These are phyloP conservation scores for Fraxinus paxiana DNA, from an alignment of 305 asterid species.

Conservation along the genomic window DNA sequence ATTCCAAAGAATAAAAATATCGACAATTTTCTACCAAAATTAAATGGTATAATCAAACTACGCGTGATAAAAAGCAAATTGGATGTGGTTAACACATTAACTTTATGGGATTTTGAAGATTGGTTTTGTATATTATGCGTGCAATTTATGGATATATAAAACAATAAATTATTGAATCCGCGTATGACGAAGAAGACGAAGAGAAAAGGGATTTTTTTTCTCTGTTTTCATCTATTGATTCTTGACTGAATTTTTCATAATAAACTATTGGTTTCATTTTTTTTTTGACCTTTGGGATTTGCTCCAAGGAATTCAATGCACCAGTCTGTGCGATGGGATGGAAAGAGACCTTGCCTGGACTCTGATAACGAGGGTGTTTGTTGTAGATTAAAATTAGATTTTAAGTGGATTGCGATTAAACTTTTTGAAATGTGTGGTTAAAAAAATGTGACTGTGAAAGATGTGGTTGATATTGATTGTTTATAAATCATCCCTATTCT, in stretches of 20 bases:
- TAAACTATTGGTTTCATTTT: background rate
- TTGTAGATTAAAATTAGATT: too few relatives aligned
- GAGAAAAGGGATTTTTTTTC: slow-evolving; percentile 3
- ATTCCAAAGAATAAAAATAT: background rate
- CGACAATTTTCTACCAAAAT: slow-evolving; percentile 4
- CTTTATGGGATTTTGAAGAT: background rate
- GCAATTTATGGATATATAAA: background rate
- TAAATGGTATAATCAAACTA: slow-evolving; percentile 5
- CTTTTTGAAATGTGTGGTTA: too few relatives aligned
- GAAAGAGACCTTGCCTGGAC: slow-evolving; percentile 39
- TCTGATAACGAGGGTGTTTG: background rate
- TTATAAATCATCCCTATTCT: background rate
- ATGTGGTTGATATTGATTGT: too few relatives aligned
- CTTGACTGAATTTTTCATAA: slow-evolving; percentile 39
- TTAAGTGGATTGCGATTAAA: too few relatives aligned
- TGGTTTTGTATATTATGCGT: background rate
- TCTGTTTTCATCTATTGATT: slow-evolving; percentile 14
- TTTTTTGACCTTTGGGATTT: background rate
- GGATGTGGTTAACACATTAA: background rate
- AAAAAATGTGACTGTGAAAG: too few relatives aligned
- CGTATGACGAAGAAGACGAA: slow-evolving; percentile 35
- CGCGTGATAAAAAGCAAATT: background rate
- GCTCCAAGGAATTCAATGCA: slow-evolving; percentile 32
- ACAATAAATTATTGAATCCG: slow-evolving; percentile 43
- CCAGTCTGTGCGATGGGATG: slow-evolving; percentile 31